Base-by-base conservation (phyloP, 1,139 yeast species). In the Suhomyces choctaworum region DNA sequence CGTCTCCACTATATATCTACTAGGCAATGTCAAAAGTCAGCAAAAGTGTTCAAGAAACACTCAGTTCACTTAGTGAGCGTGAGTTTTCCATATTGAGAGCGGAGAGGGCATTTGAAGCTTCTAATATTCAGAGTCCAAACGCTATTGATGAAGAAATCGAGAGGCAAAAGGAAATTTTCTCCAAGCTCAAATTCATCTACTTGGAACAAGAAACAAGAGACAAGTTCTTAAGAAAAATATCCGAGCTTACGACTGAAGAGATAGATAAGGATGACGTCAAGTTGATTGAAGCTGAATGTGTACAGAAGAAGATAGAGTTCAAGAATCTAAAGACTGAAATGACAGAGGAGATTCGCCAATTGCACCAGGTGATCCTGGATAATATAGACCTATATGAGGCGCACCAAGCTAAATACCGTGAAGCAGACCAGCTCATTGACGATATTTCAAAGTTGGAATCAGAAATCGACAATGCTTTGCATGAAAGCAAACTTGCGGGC, bases 171-270 rank as follows among this genome's bases (percentile, higher is more conserved):
- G 71, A 70, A 41, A 54, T 67, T 21, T 73, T 74, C 43, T 66
- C 72, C 13, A 66, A 78, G 36, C 59, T 80, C 29, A 79, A 80
- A 50, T 78, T 80, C 41, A 70, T 78, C 31, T 81, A 79, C 50
- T 56, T 80, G 31, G 89, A 82, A 50, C 84, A 80, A 47, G 88
- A 80, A 47, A 73, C 86, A 2, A 70, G 83, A 45, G 84, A 80
- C 42, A 70, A 76, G 57, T 81, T 81, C 51, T 58, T 81, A 28
- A 26, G 52, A 7, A 41, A 43, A 34, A 43, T 48, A 16, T 47
- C 51, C 8, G 52, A 48, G 22, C 25, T 46, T 13, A 34, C 45
- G 3, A 34, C 46, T 2, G 47, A 43, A 1, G 51, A 46, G 10
- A 41, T 58, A 8, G 45, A 44, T 24, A 47, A 50, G 22, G 47